A percentile compares a stretch with the other conserved stretches of the same genome.
phyloP scores from a whole-genome alignment of 2,329 filamentous ascomycete species.

The Xylaria sp. region DNA sequence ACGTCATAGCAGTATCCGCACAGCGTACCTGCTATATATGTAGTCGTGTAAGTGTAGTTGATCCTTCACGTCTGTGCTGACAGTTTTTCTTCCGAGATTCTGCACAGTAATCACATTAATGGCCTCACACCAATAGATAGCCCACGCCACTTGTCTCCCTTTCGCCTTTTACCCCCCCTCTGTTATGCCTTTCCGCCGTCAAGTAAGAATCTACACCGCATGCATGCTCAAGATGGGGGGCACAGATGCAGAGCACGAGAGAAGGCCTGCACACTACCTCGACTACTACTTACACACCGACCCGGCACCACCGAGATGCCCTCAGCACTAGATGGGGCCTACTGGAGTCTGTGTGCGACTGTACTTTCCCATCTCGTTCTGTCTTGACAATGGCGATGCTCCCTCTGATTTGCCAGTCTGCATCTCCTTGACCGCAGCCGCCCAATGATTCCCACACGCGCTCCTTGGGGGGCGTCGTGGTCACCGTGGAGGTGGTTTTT shows the following conservation, averaged over 20 bases:
- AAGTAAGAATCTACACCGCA: constrained; percentile 9
- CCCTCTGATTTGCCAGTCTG: neutral
- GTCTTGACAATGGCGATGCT: neutral
- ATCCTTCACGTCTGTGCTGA: constrained; percentile 33
- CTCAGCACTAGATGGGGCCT: constrained; percentile 20
- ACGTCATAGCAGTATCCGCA: neutral
- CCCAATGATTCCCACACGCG: neutral
- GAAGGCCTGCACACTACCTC: constrained; percentile 3
- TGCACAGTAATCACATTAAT: constrained; percentile 36
- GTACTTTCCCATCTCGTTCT: neutral
- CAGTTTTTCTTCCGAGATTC: constrained; percentile 17
- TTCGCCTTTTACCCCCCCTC: neutral
- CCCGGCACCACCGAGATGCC: constrained; percentile 25
- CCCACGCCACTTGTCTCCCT: constrained; percentile 14
- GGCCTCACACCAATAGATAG: constrained; percentile 24
- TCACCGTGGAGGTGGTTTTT: neutral
- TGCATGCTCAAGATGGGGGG: constrained; percentile 13
- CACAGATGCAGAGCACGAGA: constrained; percentile 3
- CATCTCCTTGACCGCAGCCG: neutral
- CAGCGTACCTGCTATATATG: neutral
- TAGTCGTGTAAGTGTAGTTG: constrained; percentile 5
- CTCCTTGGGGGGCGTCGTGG: neutral
- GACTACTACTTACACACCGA: constrained; percentile 10
- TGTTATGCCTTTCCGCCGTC: neutral
- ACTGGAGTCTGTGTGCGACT: constrained; percentile 1